Conservation (phyloP, 2,329 filamentous ascomycete species). For the Aspergillus melleus region DNA sequence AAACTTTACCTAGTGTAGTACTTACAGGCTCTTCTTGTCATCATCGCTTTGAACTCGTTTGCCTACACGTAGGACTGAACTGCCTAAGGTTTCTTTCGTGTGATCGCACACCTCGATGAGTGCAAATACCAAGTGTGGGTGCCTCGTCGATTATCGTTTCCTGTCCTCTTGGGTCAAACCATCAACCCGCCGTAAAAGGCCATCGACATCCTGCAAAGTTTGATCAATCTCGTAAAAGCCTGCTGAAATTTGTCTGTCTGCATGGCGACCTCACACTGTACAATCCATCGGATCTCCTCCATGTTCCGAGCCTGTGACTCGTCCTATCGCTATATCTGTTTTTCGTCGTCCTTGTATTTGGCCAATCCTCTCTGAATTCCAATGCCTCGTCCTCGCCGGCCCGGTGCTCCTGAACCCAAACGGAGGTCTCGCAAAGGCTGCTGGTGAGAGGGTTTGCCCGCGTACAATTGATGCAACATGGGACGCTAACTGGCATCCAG, state of each 20-base stretch:
- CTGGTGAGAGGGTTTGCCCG: constrained; percentile 51
- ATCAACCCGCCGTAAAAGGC: constrained; percentile 28
- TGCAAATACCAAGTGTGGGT: constrained; percentile 35
- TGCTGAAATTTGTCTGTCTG: constrained; percentile 22
- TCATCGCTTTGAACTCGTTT: neutral
- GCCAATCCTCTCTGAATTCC: constrained; percentile 22
- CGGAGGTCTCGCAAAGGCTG: constrained; percentile 67
- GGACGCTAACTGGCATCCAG: constrained; percentile 42
- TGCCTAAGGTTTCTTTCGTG: neutral
- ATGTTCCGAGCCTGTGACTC: constrained; percentile 20
- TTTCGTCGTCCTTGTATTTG: constrained; percentile 14
- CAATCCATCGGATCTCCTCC: constrained; percentile 19
- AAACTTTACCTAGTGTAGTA: too few relatives aligned
- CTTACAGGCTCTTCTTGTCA: too few relatives aligned
- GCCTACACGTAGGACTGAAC: neutral
- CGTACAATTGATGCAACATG: neutral
- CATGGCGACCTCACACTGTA: constrained; percentile 27
- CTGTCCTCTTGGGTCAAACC: constrained; percentile 35
- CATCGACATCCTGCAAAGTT: constrained; percentile 8
- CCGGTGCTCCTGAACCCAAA: constrained; percentile 64
- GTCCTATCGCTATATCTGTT: constrained; percentile 17
- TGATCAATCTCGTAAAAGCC: constrained; percentile 10
- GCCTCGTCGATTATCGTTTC: constrained; percentile 38
- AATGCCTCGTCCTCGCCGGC: constrained; percentile 67
- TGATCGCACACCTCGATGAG: constrained; percentile 34